phyloP scores from a whole-genome alignment of 441 rosid species.

The Adansonia gregorii region DNA sequence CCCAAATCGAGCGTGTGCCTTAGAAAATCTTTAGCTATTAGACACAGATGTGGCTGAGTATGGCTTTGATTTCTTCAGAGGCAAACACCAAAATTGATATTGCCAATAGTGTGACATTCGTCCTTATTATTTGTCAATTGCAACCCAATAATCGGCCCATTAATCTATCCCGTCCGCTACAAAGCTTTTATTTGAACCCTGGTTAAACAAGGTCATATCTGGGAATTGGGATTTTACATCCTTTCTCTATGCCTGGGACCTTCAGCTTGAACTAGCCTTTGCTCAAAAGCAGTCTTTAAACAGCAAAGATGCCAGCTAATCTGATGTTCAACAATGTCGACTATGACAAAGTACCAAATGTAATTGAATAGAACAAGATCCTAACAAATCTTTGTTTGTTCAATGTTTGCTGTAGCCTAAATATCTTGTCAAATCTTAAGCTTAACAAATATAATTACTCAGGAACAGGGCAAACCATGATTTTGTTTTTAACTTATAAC shows the following conservation, averaged over 20 bases:
- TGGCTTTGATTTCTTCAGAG: conserved; percentile 3
- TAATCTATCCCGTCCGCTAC: background rate
- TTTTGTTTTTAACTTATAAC: background rate
- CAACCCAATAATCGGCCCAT: background rate
- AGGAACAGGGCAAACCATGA: background rate
- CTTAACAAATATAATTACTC: background rate
- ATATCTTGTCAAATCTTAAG: background rate
- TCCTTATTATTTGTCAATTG: conserved; percentile 24
- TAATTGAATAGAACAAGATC: background rate
- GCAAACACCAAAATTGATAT: too few relatives aligned
- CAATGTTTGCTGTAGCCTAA: background rate
- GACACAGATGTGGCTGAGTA: background rate
- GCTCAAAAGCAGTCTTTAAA: background rate
- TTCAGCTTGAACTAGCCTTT: background rate
- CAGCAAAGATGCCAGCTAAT: conserved; percentile 10
- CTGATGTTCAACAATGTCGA: background rate
- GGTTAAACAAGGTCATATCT: background rate
- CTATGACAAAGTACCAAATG: background rate
- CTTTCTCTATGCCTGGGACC: background rate
- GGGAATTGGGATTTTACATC: background rate
- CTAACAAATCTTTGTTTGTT: background rate
- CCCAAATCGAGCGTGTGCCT: conserved; percentile 3
- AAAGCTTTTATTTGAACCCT: conserved; percentile 10
- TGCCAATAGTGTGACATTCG: conserved; percentile 8
- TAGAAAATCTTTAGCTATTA: background rate